Evolutionary conservation across 768 basidiomycete species (phyloP), one percentile per base, ranked within the genome.

Genomic region (Russula earlei): DNA sequence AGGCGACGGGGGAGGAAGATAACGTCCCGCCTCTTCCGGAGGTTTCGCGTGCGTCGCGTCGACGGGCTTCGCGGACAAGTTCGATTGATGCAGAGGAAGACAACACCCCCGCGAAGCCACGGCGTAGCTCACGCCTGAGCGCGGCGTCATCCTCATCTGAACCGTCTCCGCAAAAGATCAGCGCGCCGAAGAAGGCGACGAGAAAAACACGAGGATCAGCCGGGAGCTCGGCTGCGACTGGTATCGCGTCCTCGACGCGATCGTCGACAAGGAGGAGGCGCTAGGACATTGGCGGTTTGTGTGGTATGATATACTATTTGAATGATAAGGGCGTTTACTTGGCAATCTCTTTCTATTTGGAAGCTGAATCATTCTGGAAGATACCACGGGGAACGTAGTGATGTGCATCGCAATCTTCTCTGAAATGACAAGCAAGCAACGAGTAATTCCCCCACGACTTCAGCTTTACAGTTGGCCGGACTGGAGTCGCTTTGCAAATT

Each of bases 141-240:
- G 55, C 40, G 1, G 55, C 61, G 4, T 62, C 61, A n/a, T 61
- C 59, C 40, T 62, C 61, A 0, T 49, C 55, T 0, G 59, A 62
- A 20, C 59, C 51, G 9, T 60, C 61, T 17, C 61, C 61, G 29
- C 59, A 43, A 25, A 62, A 62, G 41, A 51, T 9, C 2, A 48
- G 50, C 22, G 55, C 59, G 4, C 47, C 54, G 17, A 52, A 54
- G 17, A 52, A 54, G 51, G 41, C 47, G 31, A 55, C 25, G 27
- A 50, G 53, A 12, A 55, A 50, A 34, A 58, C 46, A 10, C 55
- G 55, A 11, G 42, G 33, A 25, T 31, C 51, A 3, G 51, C 47
- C 3, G 57, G 57, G 5, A 41, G 41, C 10, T 65, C 67, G 24
- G 63, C 55, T 31, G 54, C 63, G 33, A 58, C 70, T 36, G 61